phyloP scores from a whole-genome alignment of 2,329 filamentous ascomycete species.

The Ascochyta lentis region DNA sequence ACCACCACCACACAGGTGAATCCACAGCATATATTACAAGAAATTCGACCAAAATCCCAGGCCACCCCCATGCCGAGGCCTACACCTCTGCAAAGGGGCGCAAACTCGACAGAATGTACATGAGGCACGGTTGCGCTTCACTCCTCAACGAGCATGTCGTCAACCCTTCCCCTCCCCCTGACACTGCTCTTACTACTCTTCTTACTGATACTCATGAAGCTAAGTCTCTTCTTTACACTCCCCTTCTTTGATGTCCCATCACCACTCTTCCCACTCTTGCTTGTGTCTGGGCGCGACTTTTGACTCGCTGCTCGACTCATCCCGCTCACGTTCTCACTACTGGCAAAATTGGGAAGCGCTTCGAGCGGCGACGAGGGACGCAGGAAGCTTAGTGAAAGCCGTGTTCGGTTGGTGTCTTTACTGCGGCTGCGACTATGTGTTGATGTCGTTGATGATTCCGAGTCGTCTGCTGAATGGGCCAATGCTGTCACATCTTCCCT shows the following conservation, averaged over 20 bases:
- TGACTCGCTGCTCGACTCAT: constrained; percentile 24
- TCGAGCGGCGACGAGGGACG: constrained; percentile 40
- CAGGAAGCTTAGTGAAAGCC: constrained; percentile 40
- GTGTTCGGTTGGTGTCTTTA: constrained; percentile 40
- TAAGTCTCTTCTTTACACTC: constrained; percentile 78
- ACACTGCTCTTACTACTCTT: constrained; percentile 67
- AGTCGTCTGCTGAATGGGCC: constrained; percentile 26
- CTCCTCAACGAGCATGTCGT: constrained; percentile 45
- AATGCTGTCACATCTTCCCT: constrained; percentile 13
- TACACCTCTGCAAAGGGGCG: not conserved
- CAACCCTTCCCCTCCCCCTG: constrained; percentile 26
- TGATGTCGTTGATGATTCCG: constrained; percentile 28
- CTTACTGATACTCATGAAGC: constrained; percentile 76
- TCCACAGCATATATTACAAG: constrained; percentile 5
- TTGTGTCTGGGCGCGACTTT: constrained; percentile 35
- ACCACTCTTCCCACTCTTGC: constrained; percentile 51
- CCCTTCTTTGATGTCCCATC: constrained; percentile 54
- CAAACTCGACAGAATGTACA: not conserved
- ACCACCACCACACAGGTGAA: not conserved
- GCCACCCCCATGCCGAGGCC: not conserved
- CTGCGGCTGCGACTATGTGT: constrained; percentile 40
- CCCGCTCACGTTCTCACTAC: constrained; percentile 14
- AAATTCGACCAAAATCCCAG: not conserved
- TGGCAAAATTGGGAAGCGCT: constrained; percentile 35
- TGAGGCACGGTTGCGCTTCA: constrained; percentile 10